Percentiles rank a stretch among this genome's conserved stretches.
These are phyloP conservation scores for Pseudocercospora fijiensis DNA, from an alignment of 2,329 filamentous ascomycete genomes.

Conservation along the genomic window DNA sequence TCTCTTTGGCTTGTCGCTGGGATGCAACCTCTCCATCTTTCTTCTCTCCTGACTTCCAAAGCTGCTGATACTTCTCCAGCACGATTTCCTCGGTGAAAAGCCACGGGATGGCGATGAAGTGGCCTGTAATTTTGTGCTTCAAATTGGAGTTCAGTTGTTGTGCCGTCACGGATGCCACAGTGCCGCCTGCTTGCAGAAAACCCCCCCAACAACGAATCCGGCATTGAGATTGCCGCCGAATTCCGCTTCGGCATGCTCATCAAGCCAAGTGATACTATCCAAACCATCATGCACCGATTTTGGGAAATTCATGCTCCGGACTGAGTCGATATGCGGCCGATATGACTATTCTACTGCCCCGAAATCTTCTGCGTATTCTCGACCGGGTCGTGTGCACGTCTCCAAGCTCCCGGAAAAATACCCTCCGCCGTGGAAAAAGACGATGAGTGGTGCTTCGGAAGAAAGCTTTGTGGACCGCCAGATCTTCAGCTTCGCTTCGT, in stretches of 20 bases:
- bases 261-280: not conserved
- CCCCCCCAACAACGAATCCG: conserved; percentile 8
- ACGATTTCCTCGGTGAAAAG: not conserved
- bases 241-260: not conserved
- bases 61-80: not conserved
- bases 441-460: conserved; percentile 1
- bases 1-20: not conserved
- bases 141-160: not conserved
- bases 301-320: conserved; percentile 8
- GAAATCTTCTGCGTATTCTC: conserved; percentile 10
- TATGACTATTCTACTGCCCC: conserved; percentile 5
- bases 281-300: not conserved
- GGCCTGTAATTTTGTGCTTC: conserved; percentile 2
- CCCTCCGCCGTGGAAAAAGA: conserved; percentile 10
- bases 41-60: conserved; percentile 7
- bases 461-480: not conserved
- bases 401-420: conserved; percentile 1
- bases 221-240: conserved; percentile 3
- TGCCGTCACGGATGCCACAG: not conserved
- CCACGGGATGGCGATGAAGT: not conserved
- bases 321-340: conserved; percentile 7
- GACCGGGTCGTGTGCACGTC: conserved; percentile 9
- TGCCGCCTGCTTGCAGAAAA: conserved; percentile 7
- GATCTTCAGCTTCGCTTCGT: conserved; percentile 3
- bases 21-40: not conserved